A percentile compares a stretch with the other conserved stretches of the same genome.
Conservation (phyloP, 768 basidiomycete genomes). For the Paxillus rubicundulus region DNA sequence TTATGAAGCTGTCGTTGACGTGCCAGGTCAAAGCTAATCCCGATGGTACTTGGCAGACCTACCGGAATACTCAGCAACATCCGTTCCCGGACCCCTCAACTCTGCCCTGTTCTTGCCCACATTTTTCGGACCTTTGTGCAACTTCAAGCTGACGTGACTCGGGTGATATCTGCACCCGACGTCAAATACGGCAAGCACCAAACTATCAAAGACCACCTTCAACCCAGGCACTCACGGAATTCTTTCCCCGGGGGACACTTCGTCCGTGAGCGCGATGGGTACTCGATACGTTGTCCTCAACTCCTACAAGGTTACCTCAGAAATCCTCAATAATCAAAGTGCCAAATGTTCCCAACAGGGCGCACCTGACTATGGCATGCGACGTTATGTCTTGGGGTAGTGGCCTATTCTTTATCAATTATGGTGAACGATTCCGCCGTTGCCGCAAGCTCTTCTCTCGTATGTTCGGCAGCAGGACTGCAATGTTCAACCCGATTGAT, state of each 20-base stretch:
- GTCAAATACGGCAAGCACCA: slow-evolving; percentile 43
- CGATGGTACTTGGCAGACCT: too few species aligned
- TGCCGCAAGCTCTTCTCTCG: slow-evolving; percentile 13
- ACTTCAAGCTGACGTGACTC: neutral
- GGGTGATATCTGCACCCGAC: neutral
- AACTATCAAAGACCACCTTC: neutral
- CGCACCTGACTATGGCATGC: slow-evolving; percentile 12
- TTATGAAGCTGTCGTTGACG: too few species aligned
- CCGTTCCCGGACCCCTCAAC: too few species aligned
- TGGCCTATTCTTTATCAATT: slow-evolving; percentile 4
- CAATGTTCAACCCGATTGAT: slow-evolving; percentile 12
- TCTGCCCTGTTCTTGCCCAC: too few species aligned
- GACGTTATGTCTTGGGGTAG: slow-evolving; percentile 18
- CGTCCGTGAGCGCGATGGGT: slow-evolving; percentile 33
- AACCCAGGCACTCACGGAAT: neutral
- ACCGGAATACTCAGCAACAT: too few species aligned
- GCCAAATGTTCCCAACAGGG: slow-evolving; percentile 47
- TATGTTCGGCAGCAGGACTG: slow-evolving; percentile 11
- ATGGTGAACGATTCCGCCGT: slow-evolving; percentile 11
- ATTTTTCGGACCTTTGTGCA: too few species aligned
- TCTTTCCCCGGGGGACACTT: slow-evolving; percentile 24
- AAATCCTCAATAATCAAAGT: slow-evolving; percentile 53
- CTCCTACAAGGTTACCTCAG: slow-evolving; percentile 41
- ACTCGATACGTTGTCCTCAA: slow-evolving; percentile 51
- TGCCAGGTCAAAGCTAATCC: too few species aligned